Evolutionary conservation across 352 stramenopile species (phyloP).

Genomic region (Phytopythium montanum): DNA sequence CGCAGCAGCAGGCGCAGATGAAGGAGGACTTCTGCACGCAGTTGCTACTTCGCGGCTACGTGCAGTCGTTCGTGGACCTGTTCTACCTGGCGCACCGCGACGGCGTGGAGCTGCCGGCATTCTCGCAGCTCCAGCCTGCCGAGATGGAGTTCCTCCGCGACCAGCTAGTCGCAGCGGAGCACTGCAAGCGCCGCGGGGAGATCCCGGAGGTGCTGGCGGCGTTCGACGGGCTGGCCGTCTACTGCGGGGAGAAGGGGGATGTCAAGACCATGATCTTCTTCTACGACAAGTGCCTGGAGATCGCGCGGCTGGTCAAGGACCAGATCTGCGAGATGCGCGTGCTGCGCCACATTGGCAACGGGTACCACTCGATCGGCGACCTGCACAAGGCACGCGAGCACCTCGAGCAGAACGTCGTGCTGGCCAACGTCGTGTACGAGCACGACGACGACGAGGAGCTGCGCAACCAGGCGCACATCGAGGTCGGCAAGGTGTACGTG

Average conservation of each 20-base stretch:
- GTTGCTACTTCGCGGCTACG: constrained; percentile 86
- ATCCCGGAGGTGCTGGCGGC: constrained; percentile 79
- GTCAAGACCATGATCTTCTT: constrained; percentile 91
- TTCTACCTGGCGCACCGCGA: constrained; percentile 92
- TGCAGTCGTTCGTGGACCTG: constrained; percentile 93
- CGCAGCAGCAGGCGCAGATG: constrained; percentile 49
- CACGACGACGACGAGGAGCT: constrained; percentile 56
- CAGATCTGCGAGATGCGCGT: constrained; percentile 84
- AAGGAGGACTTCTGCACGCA: constrained; percentile 83
- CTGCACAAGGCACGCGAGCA: constrained; percentile 68
- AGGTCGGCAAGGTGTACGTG: constrained; percentile 79
- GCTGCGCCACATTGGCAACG: constrained; percentile 76
- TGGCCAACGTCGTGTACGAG: constrained; percentile 70
- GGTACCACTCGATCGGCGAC: constrained; percentile 75
- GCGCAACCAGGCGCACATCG: constrained; percentile 46
- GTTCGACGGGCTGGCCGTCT: constrained; percentile 79
- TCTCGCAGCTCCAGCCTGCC: constrained; percentile 17
- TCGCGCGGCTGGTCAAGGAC: constrained; percentile 85
- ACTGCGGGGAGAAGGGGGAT: constrained; percentile 77
- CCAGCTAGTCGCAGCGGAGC: constrained; percentile 83
- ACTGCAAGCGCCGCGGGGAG: constrained; percentile 86
- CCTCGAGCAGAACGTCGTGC: constrained; percentile 77
- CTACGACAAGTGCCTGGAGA: constrained; percentile 92
- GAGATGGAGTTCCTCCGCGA: constrained; percentile 90
- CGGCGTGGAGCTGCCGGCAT: constrained; percentile 13